These are phyloP conservation scores for Curvularia sp. DNA, from an alignment of 2,329 filamentous ascomycete genomes.

Conservation along the genomic window DNA sequence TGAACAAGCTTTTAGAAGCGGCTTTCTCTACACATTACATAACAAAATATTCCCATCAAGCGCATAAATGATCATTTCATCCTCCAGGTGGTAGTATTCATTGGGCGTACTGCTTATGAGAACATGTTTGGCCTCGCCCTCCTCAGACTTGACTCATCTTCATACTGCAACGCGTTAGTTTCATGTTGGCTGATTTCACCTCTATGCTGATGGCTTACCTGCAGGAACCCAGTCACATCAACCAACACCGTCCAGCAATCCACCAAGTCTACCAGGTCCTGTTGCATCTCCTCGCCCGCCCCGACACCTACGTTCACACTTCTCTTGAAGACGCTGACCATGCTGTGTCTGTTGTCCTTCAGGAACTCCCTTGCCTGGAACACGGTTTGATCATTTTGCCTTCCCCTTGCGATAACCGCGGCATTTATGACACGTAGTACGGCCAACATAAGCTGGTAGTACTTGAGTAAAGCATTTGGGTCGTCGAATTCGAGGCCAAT, in stretches of 20 bases:
- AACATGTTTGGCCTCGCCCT: constrained; percentile 34
- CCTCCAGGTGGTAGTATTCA: neutral
- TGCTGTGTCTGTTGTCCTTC: constrained; percentile 79
- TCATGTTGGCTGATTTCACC: neutral
- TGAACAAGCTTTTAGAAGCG: neutral
- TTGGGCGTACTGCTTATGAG: constrained; percentile 10
- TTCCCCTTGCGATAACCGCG: constrained; percentile 79
- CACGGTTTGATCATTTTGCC: constrained; percentile 76
- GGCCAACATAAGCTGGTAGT: constrained; percentile 82
- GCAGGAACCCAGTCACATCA: constrained; percentile 80
- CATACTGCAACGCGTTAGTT: constrained; percentile 34
- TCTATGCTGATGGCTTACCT: constrained; percentile 63
- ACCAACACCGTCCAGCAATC: constrained; percentile 87
- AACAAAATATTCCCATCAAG: neutral
- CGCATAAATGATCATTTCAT: neutral
- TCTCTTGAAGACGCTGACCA: constrained; percentile 89
- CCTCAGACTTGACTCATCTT: constrained; percentile 38
- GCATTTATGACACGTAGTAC: constrained; percentile 83
- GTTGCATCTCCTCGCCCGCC: constrained; percentile 63
- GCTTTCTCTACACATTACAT: constrained; percentile 6
- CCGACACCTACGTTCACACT: constrained; percentile 74
- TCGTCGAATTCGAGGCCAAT: constrained; percentile 80
- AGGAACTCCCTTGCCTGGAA: constrained; percentile 82
- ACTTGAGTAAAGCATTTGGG: constrained; percentile 73
- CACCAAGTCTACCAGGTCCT: constrained; percentile 76